A percentile compares a stretch with the other conserved stretches of the same genome.
phyloP scores from a whole-genome alignment of 1,139 yeast genomes.

The Blastobotrys capitulatus region DNA sequence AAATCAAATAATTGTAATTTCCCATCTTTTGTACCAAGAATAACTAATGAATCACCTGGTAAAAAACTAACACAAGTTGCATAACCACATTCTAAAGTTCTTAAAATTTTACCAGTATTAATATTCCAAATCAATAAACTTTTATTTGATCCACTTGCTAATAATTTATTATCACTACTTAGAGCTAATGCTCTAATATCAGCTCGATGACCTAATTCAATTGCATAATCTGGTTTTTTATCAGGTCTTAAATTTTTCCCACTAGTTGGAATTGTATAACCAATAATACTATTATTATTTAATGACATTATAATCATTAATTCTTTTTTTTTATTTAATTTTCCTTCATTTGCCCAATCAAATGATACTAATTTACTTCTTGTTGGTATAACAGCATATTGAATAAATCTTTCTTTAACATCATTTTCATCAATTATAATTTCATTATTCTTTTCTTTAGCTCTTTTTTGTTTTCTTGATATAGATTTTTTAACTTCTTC shows the following conservation, averaged over 20 bases:
- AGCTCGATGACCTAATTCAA: constrained; percentile 85
- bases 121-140: constrained; percentile 85
- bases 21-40: constrained; percentile 87
- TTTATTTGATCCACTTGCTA: constrained; percentile 91
- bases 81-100: constrained; percentile 88
- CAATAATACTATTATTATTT: constrained; percentile 69
- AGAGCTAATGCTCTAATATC: constrained; percentile 83
- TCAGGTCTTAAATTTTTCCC: constrained; percentile 42
- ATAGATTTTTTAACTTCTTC: constrained; percentile 78
- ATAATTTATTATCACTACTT: constrained; percentile 69
- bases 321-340: constrained; percentile 24
- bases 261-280: constrained; percentile 48
- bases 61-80: constrained; percentile 75
- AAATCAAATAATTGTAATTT: constrained; percentile 79
- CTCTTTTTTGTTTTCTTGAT: constrained; percentile 71
- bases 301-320: constrained; percentile 60
- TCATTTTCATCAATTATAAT: constrained; percentile 37
- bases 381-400: constrained; percentile 31
- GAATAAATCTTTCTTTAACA: constrained; percentile 28
- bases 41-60: constrained; percentile 86
- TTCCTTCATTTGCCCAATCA: constrained; percentile 33
- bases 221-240: constrained; percentile 46
- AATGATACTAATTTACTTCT: constrained; percentile 32
- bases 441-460: constrained; percentile 48
- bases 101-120: constrained; percentile 62